A percentile compares a stretch with the other conserved stretches of the same genome.
Evolutionary conservation across 208 protist genomes (phyloP).

Genomic region (Leishmania amazonensis): DNA sequence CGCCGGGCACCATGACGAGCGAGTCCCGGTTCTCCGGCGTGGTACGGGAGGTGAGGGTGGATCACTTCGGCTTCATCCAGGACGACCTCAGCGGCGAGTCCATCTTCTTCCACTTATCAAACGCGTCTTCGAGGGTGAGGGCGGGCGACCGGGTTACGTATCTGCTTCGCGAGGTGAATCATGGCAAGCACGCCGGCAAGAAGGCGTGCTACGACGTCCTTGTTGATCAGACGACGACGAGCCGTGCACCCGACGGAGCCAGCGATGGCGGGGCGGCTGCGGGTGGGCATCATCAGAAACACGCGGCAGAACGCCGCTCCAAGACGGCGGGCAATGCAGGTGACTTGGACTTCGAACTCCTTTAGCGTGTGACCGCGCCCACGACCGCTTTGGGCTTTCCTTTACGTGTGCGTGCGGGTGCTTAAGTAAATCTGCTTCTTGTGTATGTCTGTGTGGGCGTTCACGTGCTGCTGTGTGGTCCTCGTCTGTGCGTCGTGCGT

Average conservation of each 20-base stretch:
- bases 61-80: constrained; percentile 67
- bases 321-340: neutral
- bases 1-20: constrained; percentile 25
- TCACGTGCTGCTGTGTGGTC: neutral
- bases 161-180: constrained; percentile 49
- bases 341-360: constrained; percentile 20
- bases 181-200: constrained; percentile 74
- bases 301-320: neutral
- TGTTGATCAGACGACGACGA: constrained; percentile 1
- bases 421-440: neutral
- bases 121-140: constrained; percentile 30
- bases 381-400: neutral
- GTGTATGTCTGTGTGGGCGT: neutral
- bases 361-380: neutral
- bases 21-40: constrained; percentile 44
- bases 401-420: neutral
- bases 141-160: constrained; percentile 67
- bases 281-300: neutral
- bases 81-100: constrained; percentile 70
- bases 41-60: constrained; percentile 51
- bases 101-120: constrained; percentile 78
- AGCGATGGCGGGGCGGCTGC: neutral
- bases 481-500: neutral
- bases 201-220: constrained; percentile 60
- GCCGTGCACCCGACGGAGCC: neutral